A percentile compares a stretch with the other conserved stretches of the same genome.
Conservation (phyloP, 495 filamentous ascomycete species). For the Neurospora africana region DNA sequence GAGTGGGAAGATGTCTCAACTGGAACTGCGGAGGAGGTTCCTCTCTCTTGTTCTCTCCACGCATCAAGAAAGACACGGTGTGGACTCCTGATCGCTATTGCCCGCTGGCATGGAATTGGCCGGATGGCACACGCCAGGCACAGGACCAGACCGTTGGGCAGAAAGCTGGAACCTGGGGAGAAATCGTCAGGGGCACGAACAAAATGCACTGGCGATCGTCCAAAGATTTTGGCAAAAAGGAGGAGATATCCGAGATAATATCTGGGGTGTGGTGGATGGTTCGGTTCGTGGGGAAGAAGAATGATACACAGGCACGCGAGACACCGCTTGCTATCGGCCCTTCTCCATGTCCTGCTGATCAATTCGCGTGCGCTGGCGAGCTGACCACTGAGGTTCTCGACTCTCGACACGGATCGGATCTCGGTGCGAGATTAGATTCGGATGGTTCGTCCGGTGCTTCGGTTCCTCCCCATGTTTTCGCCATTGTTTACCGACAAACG, state of each 20-base stretch:
- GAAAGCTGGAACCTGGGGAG: not conserved
- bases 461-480: not conserved
- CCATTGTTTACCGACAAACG: not conserved
- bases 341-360: not conserved
- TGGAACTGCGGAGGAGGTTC: not conserved
- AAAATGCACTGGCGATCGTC: not conserved
- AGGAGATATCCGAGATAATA: not conserved
- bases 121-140: not conserved
- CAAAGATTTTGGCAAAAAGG: not conserved
- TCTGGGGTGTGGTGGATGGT: not conserved
- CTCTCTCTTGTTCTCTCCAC: not conserved
- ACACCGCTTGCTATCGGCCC: not conserved
- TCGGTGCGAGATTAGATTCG: not conserved
- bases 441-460: not conserved
- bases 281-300: not conserved
- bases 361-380: not conserved
- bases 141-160: not conserved
- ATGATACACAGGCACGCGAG: not conserved
- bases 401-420: not conserved
- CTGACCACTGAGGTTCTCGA: not conserved
- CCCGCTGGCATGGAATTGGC: not conserved
- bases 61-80: not conserved
- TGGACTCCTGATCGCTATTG: not conserved
- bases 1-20: not conserved
- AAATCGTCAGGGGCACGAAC: not conserved